Evolutionary conservation across 148 eudicot genomes (phyloP).

Genomic region (Chenopodium quinoa): DNA sequence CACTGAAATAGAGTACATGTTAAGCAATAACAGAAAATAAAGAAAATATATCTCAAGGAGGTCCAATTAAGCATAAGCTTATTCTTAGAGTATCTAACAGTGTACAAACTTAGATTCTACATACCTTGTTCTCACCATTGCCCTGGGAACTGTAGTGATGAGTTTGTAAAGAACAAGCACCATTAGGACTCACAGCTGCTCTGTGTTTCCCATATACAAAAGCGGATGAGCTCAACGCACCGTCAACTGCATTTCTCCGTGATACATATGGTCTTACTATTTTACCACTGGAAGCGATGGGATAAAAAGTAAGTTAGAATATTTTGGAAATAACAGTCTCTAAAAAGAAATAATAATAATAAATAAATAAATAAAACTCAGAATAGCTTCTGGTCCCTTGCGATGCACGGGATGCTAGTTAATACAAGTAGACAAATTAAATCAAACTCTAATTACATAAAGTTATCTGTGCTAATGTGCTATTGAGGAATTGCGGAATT

Average conservation of each 20-base stretch:
- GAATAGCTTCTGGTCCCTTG: neutral
- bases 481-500: too few species aligned
- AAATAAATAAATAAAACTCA: neutral
- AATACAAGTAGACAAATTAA: neutral
- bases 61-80: neutral
- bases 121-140: conserved; percentile 25
- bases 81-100: neutral
- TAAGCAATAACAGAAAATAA: conserved; percentile 12
- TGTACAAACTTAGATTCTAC: conserved; percentile 17
- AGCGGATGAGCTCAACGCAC: conserved; percentile 23
- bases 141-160: conserved; percentile 32
- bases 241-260: conserved; percentile 17
- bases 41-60: conserved; percentile 5
- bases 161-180: conserved; percentile 20
- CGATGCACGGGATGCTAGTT: neutral
- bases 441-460: neutral
- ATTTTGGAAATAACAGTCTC: neutral
- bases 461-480: neutral
- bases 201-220: conserved; percentile 9
- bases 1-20: conserved; percentile 33
- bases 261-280: conserved; percentile 16
- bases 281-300: conserved; percentile 30
- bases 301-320: neutral
- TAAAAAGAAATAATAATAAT: too few species aligned
- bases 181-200: conserved; percentile 15